Conservation (phyloP, 148 eudicot genomes). For the Rhododendron simsii region DNA sequence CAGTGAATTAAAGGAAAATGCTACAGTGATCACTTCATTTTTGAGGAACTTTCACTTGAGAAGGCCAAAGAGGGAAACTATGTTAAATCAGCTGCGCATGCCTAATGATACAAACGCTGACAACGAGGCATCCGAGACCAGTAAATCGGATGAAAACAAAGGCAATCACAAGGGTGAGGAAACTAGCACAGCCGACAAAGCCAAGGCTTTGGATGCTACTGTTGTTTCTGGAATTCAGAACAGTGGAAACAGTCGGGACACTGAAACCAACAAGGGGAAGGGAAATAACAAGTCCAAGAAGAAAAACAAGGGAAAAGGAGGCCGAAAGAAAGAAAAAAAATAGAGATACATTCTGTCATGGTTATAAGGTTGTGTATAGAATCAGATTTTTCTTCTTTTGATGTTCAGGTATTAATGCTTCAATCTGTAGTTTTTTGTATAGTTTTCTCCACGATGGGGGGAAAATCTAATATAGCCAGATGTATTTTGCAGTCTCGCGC, state of each 20-base stretch:
- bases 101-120: not conserved
- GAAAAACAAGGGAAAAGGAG: conserved; percentile 4
- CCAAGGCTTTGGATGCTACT: not conserved
- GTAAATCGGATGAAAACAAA: not conserved
- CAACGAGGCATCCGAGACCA: not conserved
- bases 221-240: not conserved
- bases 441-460: not conserved
- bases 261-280: conserved; percentile 12
- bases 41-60: not conserved
- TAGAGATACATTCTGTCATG: not conserved
- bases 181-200: not conserved
- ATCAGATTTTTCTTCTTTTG: not conserved
- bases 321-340: not conserved
- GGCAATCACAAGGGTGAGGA: not conserved
- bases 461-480: not conserved
- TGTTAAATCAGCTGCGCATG: conserved; percentile 4
- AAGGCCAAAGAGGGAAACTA: conserved; percentile 1
- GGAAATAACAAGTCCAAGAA: conserved; percentile 17
- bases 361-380: not conserved
- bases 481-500: not conserved
- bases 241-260: not conserved
- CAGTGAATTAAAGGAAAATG: not conserved
- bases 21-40: not conserved
- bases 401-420: not conserved
- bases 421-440: not conserved